Conservation (phyloP, 768 basidiomycete genomes). For the Cyclocybe aegerita region DNA sequence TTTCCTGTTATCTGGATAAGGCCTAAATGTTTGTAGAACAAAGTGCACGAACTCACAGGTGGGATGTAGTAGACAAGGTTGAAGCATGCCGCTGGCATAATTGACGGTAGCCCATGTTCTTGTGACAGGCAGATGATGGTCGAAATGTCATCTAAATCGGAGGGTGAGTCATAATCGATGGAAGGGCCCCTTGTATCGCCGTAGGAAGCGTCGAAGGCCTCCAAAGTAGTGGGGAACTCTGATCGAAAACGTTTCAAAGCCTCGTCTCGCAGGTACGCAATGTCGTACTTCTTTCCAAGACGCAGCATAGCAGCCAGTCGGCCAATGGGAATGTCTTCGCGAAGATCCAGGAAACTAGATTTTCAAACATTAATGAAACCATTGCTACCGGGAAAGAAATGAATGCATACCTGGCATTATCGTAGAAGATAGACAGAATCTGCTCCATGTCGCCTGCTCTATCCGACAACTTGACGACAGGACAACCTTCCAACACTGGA, state of each 20-base stretch:
- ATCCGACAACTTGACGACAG: not conserved
- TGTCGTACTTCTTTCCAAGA: constrained; percentile 4
- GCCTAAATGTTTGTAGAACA: too few relatives aligned
- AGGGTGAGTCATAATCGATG: too few relatives aligned
- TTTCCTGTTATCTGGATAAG: too few relatives aligned
- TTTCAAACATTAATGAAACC: not conserved
- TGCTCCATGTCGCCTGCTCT: not conserved
- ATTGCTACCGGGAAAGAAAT: too few relatives aligned
- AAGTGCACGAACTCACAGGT: too few relatives aligned
- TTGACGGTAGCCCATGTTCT: too few relatives aligned
- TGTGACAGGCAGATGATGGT: too few relatives aligned
- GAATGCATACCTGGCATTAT: not conserved
- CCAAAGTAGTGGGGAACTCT: not conserved
- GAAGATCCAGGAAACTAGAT: not conserved
- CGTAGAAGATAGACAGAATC: constrained; percentile 1
- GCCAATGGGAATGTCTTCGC: not conserved
- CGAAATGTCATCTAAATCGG: too few relatives aligned
- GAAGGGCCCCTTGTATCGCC: too few relatives aligned
- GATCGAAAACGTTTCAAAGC: not conserved
- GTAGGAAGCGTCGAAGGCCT: not conserved
- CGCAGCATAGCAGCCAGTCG: not conserved
- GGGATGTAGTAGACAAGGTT: too few relatives aligned
- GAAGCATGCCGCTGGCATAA: too few relatives aligned
- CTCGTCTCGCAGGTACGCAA: not conserved
- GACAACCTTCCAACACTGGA: constrained; percentile 7